Conservation (phyloP, 768 basidiomycete genomes). For the Clathrus columnatus region DNA sequence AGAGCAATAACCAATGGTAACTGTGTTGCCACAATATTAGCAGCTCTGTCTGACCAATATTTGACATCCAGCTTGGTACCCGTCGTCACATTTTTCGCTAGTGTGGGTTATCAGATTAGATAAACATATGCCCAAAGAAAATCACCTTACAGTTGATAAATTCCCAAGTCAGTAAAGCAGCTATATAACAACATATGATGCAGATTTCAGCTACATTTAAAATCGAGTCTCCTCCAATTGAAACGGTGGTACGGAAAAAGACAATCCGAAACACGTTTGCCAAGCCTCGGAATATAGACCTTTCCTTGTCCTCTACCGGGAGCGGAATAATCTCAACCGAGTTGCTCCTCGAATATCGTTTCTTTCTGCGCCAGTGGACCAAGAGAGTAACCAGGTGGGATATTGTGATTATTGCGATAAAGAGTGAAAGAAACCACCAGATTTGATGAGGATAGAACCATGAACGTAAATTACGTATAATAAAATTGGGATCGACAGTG, state of each 20-base stretch:
- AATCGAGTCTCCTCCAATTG: constrained; percentile 23
- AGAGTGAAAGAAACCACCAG: constrained; percentile 15
- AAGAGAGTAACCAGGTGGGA: constrained; percentile 20
- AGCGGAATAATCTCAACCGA: not conserved
- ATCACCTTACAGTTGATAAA: constrained; percentile 1
- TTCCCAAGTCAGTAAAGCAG: constrained; percentile 17
- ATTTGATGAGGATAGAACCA: constrained; percentile 5
- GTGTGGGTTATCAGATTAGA: not conserved
- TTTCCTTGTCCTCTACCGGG: not conserved
- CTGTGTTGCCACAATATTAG: constrained; percentile 19
- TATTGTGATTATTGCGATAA: constrained; percentile 33
- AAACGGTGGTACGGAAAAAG: constrained; percentile 24
- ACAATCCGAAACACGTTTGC: constrained; percentile 23
- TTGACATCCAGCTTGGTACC: not conserved
- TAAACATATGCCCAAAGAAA: not conserved
- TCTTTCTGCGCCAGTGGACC: not conserved
- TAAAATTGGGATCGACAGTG: not conserved
- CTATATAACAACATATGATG: constrained; percentile 27
- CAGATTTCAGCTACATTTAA: constrained; percentile 31
- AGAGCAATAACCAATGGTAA: constrained; percentile 45
- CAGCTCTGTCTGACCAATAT: constrained; percentile 8
- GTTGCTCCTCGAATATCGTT: not conserved
- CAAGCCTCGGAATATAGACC: not conserved
- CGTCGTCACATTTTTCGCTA: not conserved
- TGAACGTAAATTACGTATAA: not conserved